Evolutionary conservation across 345 rosid species (phyloP).

Genomic region (Ceriops decandra): DNA sequence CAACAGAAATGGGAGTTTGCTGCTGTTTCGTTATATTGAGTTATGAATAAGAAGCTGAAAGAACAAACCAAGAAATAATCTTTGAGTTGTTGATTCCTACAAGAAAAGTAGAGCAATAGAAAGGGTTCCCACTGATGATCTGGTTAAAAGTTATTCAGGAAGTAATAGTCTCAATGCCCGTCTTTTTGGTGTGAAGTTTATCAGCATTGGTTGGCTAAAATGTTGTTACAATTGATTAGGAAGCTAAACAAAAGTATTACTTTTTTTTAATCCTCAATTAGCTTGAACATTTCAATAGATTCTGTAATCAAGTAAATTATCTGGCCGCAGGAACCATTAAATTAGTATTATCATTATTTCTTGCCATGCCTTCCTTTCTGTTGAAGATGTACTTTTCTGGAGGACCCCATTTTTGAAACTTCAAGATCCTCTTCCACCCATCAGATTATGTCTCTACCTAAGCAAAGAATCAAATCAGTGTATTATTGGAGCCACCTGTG

Average conservation of each 20-base stretch:
- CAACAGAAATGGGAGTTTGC: neutral
- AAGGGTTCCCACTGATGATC: too few species aligned
- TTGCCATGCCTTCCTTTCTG: slow-evolving; percentile 16
- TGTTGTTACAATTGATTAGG: slow-evolving; percentile 2
- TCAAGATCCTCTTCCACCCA: slow-evolving; percentile 41
- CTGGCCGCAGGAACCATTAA: slow-evolving; percentile 16
- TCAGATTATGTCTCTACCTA: slow-evolving; percentile 41
- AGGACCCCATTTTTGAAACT: slow-evolving; percentile 39
- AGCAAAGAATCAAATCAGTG: slow-evolving; percentile 40
- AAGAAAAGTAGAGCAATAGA: too few species aligned
- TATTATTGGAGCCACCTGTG: slow-evolving; percentile 42
- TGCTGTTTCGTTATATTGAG: neutral
- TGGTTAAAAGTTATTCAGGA: neutral
- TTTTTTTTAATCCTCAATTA: too few species aligned
- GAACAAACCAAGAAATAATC: too few species aligned
- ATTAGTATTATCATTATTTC: slow-evolving; percentile 11
- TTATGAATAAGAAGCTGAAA: too few species aligned
- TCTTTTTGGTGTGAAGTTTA: neutral
- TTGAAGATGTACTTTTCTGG: slow-evolving; percentile 33
- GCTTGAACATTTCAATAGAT: too few species aligned
- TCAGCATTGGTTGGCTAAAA: neutral
- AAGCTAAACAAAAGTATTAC: too few species aligned
- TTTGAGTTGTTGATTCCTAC: too few species aligned
- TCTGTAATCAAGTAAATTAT: neutral
- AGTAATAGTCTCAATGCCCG: neutral